Percentiles rank a stretch among this genome's conserved stretches.
These are phyloP conservation scores for Annona squamosa DNA, from an alignment of 164 flowering plant species.

Conservation along the genomic window DNA sequence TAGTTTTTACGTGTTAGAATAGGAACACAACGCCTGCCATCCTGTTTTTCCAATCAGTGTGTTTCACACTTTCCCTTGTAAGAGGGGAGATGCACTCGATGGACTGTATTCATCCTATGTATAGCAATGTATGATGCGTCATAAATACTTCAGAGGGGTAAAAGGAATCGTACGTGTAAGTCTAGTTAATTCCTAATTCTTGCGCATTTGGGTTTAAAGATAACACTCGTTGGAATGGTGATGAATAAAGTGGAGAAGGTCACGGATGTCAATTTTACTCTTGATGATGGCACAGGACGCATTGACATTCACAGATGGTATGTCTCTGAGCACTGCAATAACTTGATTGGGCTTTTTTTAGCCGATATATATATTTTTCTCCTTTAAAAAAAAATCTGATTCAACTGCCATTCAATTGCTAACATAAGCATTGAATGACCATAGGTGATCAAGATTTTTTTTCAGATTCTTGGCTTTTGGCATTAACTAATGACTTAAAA, in stretches of 20 bases:
- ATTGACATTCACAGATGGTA: conserved; percentile 74
- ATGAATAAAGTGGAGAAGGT: conserved; percentile 48
- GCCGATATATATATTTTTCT: not conserved
- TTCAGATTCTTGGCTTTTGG: not conserved
- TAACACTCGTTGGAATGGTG: conserved; percentile 68
- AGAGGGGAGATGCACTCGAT: not conserved
- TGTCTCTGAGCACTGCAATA: not conserved
- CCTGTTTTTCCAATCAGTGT: not conserved
- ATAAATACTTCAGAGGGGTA: not conserved
- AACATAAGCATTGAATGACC: not conserved
- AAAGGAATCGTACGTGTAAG: not conserved
- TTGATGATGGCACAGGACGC: conserved; percentile 95
- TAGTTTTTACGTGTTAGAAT: not conserved
- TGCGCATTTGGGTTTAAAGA: conserved; percentile 25
- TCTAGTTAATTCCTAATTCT: not conserved
- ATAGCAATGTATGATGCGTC: not conserved
- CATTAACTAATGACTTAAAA: not conserved
- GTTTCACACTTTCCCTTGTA: not conserved
- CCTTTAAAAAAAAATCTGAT: not conserved
- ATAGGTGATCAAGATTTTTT: not conserved
- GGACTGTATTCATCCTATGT: not conserved
- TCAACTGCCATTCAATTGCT: not conserved
- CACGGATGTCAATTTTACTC: conserved; percentile 54
- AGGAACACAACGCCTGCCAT: not conserved
- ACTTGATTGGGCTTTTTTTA: not conserved